A percentile compares a stretch with the other conserved stretches of the same genome.
phyloP scores from a whole-genome alignment of 768 basidiomycete species.

The Auriscalpium microsporum region DNA sequence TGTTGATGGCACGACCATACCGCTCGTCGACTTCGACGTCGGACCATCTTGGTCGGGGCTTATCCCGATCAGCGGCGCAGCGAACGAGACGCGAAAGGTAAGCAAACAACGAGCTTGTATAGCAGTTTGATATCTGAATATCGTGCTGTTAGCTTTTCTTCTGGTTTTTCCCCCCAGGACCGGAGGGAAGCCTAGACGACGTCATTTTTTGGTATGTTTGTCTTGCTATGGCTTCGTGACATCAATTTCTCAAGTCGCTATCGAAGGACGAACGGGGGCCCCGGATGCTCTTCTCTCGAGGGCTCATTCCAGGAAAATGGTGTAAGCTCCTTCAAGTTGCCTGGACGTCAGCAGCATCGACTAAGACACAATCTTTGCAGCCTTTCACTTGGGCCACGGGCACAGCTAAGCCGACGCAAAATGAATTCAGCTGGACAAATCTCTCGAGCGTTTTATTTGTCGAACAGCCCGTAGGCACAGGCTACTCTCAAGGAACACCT shows the following conservation, averaged over 20 bases:
- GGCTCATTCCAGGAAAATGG: conserved; percentile 71
- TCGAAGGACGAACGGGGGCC: conserved; percentile 70
- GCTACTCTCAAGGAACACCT: conserved; percentile 64
- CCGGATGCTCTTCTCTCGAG: conserved; percentile 68
- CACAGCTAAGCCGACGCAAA: conserved; percentile 52
- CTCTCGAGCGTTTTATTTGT: conserved; percentile 67
- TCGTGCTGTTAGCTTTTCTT: neutral
- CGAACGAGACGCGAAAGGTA: conserved; percentile 63
- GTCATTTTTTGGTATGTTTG: conserved; percentile 60
- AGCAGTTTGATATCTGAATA: neutral
- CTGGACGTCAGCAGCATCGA: neutral
- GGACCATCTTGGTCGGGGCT: conserved; percentile 73
- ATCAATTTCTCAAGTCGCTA: no score
- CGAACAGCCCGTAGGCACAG: conserved; percentile 76
- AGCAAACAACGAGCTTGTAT: neutral
- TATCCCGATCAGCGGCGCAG: conserved; percentile 53
- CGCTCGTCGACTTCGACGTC: conserved; percentile 62
- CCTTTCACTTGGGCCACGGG: conserved; percentile 62
- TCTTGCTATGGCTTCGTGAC: neutral
- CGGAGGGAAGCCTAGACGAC: conserved; percentile 61
- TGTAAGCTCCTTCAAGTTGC: conserved; percentile 33
- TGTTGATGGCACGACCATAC: conserved; percentile 58
- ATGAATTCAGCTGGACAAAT: conserved; percentile 73
- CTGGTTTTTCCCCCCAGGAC: conserved; percentile 52
- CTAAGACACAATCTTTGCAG: conserved; percentile 23